Evolutionary conservation across 208 protist genomes (phyloP).

Genomic region (Acanthamoeba royreba): DNA sequence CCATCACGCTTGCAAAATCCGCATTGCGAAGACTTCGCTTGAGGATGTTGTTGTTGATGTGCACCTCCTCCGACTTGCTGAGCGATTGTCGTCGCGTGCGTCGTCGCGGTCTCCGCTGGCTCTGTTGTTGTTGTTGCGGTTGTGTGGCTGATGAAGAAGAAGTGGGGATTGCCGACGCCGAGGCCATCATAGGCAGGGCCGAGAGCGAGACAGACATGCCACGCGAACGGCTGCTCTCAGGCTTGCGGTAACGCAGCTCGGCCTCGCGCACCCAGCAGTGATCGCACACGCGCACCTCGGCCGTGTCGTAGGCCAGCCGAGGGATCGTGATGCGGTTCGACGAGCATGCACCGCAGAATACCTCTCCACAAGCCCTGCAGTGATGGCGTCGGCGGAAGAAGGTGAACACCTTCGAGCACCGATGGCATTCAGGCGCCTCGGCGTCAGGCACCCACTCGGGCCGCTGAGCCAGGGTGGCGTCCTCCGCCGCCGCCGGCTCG

Average conservation of each 20-base stretch:
- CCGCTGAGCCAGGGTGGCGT: background rate
- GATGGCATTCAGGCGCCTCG: constrained; percentile 45
- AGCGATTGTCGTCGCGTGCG: background rate
- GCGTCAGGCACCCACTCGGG: background rate
- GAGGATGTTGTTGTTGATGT: background rate
- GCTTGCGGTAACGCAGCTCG: constrained; percentile 2
- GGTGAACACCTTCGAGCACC: constrained; percentile 59
- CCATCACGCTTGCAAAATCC: background rate
- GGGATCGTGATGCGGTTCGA: constrained; percentile 9
- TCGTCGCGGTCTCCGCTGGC: no score
- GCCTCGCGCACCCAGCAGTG: constrained; percentile 27
- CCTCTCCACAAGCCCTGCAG: constrained; percentile 69
- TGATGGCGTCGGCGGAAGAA: constrained; percentile 64
- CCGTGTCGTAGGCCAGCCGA: background rate
- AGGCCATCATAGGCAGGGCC: background rate
- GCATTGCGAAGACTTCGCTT: background rate
- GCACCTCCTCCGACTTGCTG: background rate
- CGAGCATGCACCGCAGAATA: constrained; percentile 56
- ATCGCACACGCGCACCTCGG: constrained; percentile 1
- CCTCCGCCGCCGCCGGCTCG: background rate
- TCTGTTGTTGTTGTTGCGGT: no score
- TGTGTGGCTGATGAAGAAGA: background rate
- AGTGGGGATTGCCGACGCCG: no score
- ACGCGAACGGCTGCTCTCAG: background rate
- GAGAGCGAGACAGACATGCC: background rate